Evolutionary conservation across 495 filamentous ascomycete species (phyloP).

Genomic region (Talaromyces proteolyticus): DNA sequence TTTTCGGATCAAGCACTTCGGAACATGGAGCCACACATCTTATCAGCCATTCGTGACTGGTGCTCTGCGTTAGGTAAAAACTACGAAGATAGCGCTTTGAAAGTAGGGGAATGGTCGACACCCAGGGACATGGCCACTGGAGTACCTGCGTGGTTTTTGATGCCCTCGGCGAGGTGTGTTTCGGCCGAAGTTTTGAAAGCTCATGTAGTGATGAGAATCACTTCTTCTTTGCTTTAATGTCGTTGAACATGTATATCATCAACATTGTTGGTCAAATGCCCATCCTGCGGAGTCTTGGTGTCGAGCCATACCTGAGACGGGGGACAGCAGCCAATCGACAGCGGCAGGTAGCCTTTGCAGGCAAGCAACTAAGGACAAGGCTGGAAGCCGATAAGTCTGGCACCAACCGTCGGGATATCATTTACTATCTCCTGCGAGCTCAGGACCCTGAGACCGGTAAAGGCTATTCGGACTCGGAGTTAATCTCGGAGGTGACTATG

Average conservation of each 20-base stretch:
- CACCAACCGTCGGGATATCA: conserved; percentile 1
- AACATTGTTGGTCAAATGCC: not conserved
- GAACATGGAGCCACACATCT: conserved; percentile 3
- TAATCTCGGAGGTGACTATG: not conserved
- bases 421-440: not conserved
- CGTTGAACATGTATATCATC: not conserved
- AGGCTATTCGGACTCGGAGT: not conserved
- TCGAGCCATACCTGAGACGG: not conserved
- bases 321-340: not conserved
- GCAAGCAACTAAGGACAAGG: not conserved
- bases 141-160: conserved; percentile 64
- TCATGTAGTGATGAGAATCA: conserved; percentile 49
- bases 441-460: not conserved
- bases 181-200: conserved; percentile 65
- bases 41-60: not conserved
- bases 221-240: conserved; percentile 30
- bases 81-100: not conserved
- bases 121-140: conserved; percentile 48
- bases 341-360: not conserved
- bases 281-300: not conserved
- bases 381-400: not conserved
- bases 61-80: not conserved
- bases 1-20: conserved; percentile 7
- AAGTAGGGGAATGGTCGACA: not conserved
- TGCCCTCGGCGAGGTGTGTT: conserved; percentile 62